Conservation (phyloP, 2,329 filamentous ascomycete genomes). For the Diaporthe destruens region DNA sequence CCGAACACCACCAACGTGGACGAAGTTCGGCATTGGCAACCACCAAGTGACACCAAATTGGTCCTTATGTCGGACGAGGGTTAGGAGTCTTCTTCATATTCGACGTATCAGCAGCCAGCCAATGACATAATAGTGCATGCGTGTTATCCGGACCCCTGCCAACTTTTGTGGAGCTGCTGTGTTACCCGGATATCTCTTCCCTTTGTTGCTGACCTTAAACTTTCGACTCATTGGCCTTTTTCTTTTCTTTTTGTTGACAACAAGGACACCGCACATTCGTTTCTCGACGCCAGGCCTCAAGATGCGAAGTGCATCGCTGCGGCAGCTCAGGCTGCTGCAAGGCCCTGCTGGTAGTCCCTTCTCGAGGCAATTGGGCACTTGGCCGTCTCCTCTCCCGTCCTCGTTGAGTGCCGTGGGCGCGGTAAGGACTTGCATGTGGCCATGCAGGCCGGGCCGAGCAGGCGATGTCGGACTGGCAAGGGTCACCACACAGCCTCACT, state of each 20-base stretch:
- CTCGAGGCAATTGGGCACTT: not conserved
- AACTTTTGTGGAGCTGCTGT: not conserved
- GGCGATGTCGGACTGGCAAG: not conserved
- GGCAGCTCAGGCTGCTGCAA: constrained; percentile 36
- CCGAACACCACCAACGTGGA: constrained; percentile 1
- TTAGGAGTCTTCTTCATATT: not conserved
- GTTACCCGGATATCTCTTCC: not conserved
- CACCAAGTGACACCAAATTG: not conserved
- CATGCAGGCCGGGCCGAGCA: not conserved
- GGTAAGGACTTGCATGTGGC: constrained; percentile 8
- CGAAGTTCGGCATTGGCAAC: constrained; percentile 16
- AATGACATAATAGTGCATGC: constrained; percentile 14
- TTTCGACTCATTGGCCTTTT: constrained; percentile 1
- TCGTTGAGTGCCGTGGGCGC: not conserved
- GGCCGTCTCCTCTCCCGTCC: not conserved
- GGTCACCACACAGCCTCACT: not conserved
- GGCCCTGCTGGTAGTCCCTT: not conserved
- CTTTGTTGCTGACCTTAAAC: constrained; percentile 19
- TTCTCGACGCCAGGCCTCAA: constrained; percentile 8
- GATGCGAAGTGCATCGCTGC: constrained; percentile 37
- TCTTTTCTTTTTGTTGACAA: constrained; percentile 5
- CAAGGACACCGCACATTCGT: constrained; percentile 3
- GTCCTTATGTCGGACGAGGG: not conserved
- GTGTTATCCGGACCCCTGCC: constrained; percentile 28
- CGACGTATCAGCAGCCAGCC: not conserved